Base-by-base conservation (phyloP, 345 rosid species). In the Bruguiera sexangula region DNA sequence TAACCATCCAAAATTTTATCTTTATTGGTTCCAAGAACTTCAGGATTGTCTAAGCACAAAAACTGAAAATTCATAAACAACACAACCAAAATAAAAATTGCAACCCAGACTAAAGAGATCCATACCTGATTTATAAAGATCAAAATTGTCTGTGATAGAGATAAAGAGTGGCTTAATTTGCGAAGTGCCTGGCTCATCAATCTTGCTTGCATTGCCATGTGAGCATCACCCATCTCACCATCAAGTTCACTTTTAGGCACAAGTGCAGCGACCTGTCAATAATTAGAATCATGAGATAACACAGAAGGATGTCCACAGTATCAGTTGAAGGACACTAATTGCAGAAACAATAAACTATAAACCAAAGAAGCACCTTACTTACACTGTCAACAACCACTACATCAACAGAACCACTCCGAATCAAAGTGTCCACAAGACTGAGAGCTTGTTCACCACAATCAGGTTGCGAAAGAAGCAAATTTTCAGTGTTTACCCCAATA, bases 221-320 rank as follows among this genome's bases (percentile, higher is more conserved):
- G 97, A 69, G 97, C 99, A 83, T 96, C 98, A 73, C 99, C 99
- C 98, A 92, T 96, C 89, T 92, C 98, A 0, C 99, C 98, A 32
- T 96, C 98, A 24, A 96, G 99, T 80, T 96, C 99, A 74, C 91
- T 80, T 85, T 90, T 90, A 69, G 99, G 99, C 74, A 96, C 99
- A 68, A 96, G 91, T n/a, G 99, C 97, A 70, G 99, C 99, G 15
- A 96, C 99, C 99, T 96, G 80, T 30, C 15, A 70, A 64, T 54
- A 60, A 59, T 24, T 52, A 65, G 56, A 39, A 32, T 48, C 39
- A n/a, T 18, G 69, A 26, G 72, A 56, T 62, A 20, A 51, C 15
- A 70, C n/a, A 22, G 29, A 66, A 9, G 6, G 65, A 32, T 26
- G 64, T 6, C 36, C 29, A 53, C 8, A 27, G 61, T 55, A 69